Percentiles rank a stretch among this genome's conserved stretches.
Evolutionary conservation across 2,329 filamentous ascomycete genomes (phyloP).

Genomic region (Venturia effusa): DNA sequence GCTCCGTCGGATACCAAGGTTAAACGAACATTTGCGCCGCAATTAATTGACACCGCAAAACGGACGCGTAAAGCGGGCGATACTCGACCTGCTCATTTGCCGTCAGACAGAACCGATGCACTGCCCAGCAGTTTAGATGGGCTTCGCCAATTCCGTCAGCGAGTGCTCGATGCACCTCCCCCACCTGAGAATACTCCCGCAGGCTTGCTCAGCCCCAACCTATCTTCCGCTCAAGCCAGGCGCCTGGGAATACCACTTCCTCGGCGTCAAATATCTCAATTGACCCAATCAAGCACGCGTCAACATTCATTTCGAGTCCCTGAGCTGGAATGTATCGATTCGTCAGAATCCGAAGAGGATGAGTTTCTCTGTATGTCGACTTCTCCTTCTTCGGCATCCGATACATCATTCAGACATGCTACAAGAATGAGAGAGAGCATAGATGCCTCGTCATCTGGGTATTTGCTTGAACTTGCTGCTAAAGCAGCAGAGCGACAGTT

Average conservation of each 20-base stretch:
- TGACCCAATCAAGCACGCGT: slow-evolving; percentile 22
- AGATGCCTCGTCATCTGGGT: slow-evolving; percentile 65
- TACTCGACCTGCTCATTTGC: slow-evolving; percentile 48
- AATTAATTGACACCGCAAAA: slow-evolving; percentile 70
- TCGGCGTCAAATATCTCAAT: slow-evolving; percentile 19
- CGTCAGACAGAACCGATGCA: slow-evolving; percentile 62
- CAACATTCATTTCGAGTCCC: slow-evolving; percentile 51
- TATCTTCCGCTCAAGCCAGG: slow-evolving; percentile 15
- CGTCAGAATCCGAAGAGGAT: slow-evolving; percentile 43
- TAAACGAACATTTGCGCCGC: slow-evolving; percentile 55
- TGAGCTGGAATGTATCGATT: slow-evolving; percentile 50
- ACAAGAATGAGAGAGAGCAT: slow-evolving; percentile 53
- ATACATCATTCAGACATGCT: slow-evolving; percentile 41
- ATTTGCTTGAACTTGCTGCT: slow-evolving; percentile 68
- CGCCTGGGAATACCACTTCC: slow-evolving; percentile 21
- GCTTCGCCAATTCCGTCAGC: slow-evolving; percentile 9
- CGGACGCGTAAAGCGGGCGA: slow-evolving; percentile 59
- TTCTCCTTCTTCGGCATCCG: slow-evolving; percentile 36
- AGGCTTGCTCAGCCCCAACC: not conserved
- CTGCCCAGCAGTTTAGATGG: slow-evolving; percentile 34
- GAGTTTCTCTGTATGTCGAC: slow-evolving; percentile 34
- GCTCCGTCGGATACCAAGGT: not conserved
- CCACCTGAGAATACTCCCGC: slow-evolving; percentile 16
- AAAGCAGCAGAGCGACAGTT: slow-evolving; percentile 71
- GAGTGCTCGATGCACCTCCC: slow-evolving; percentile 16